Conservation (phyloP, 805 yeast genomes). For the Metschnikowia arizonensis region DNA sequence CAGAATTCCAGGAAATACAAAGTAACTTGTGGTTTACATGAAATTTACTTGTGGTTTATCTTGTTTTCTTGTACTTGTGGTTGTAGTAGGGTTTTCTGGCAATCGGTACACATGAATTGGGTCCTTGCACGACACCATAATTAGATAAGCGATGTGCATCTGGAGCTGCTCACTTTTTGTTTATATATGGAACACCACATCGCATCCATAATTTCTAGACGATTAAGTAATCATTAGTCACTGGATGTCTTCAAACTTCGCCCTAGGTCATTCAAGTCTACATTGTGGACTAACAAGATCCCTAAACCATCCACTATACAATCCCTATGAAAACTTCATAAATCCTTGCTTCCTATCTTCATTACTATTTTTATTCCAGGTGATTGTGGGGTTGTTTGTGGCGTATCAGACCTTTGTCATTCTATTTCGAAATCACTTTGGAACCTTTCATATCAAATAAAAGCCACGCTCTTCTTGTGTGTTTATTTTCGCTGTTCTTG, state of each 20-base stretch:
- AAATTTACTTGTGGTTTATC: no score
- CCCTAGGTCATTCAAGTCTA: background rate
- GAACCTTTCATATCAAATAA: conserved; percentile 19
- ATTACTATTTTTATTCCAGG: conserved; percentile 10
- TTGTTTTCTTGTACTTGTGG: no score
- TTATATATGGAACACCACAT: background rate
- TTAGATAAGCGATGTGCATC: background rate
- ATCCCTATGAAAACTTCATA: conserved; percentile 22
- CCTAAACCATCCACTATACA: conserved; percentile 21
- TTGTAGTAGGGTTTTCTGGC: no score
- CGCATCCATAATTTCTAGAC: background rate
- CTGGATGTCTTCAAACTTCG: background rate
- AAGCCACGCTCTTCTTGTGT: conserved; percentile 1
- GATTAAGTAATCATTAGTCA: no score
- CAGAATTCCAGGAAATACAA: no score
- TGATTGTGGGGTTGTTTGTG: conserved; percentile 14
- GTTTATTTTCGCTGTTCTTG: conserved; percentile 10
- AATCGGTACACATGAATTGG: no score
- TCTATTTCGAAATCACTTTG: conserved; percentile 18
- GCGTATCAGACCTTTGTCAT: conserved; percentile 17
- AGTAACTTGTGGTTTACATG: no score
- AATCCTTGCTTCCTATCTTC: conserved; percentile 29
- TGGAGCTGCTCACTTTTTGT: background rate
- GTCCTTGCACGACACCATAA: background rate
- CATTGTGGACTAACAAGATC: conserved; percentile 11